Evolutionary conservation across 768 basidiomycete genomes (phyloP).

Genomic region (Clitopilus passeckerianus): DNA sequence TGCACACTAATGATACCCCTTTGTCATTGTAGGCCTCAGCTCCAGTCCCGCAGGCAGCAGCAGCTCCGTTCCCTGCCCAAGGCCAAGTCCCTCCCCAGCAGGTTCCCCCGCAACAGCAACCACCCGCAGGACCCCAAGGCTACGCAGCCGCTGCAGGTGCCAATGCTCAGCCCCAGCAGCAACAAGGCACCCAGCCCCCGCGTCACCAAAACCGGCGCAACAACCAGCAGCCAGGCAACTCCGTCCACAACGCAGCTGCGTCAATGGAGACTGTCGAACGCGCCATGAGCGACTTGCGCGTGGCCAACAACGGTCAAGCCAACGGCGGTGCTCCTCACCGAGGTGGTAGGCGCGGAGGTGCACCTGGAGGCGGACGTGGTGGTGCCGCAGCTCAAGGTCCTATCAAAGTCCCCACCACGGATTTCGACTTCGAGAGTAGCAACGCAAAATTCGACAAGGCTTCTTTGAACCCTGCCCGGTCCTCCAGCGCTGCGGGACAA

Average conservation of each 20-base stretch:
- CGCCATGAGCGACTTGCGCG: conserved; percentile 47
- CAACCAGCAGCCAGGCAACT: conserved; percentile 28
- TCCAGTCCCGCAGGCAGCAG: conserved; percentile 4
- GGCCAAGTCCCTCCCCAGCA: conserved; percentile 12
- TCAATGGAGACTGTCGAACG: conserved; percentile 67
- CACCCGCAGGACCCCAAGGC: conserved; percentile 19
- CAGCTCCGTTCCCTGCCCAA: conserved; percentile 7
- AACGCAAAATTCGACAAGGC: conserved; percentile 83
- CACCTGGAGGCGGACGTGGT: conserved; percentile 6
- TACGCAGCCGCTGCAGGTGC: conserved; percentile 19
- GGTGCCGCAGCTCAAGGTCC: conserved; percentile 10
- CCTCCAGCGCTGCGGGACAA: conserved; percentile 15
- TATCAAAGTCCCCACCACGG: conserved; percentile 68
- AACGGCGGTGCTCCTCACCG: not conserved
- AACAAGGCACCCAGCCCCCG: conserved; percentile 15
- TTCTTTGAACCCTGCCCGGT: conserved; percentile 31
- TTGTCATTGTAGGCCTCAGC: not conserved
- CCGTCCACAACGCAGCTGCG: conserved; percentile 67
- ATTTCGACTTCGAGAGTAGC: conserved; percentile 77
- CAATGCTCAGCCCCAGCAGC: conserved; percentile 14
- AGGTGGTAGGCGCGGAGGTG: conserved; percentile 19
- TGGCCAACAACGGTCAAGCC: conserved; percentile 21
- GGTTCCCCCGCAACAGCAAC: conserved; percentile 23
- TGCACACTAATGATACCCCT: not conserved
- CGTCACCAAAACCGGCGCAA: conserved; percentile 2